Evolutionary conservation across 306 rosid species (phyloP).

Genomic region (Prunus mume): DNA sequence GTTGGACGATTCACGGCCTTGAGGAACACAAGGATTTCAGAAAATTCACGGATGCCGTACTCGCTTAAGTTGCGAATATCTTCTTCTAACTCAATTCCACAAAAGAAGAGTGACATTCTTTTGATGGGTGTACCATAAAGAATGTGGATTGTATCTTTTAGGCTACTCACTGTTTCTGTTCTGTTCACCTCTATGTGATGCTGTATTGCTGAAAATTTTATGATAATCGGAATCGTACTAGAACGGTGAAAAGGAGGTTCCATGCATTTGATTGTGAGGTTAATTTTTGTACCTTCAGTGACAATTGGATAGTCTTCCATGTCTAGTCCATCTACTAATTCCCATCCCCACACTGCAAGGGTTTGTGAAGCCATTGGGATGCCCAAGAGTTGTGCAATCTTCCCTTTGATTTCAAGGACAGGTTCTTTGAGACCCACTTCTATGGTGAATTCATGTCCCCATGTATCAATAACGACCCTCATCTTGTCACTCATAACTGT

Average conservation of each 20-base stretch:
- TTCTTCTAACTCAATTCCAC: slow-evolving; percentile 57
- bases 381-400: slow-evolving; percentile 64
- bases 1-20: slow-evolving; percentile 40
- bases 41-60: slow-evolving; percentile 53
- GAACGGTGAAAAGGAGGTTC: slow-evolving; percentile 19
- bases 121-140: slow-evolving; percentile 54
- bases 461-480: slow-evolving; percentile 44
- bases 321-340: slow-evolving; percentile 76
- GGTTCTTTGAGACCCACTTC: slow-evolving; percentile 61
- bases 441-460: slow-evolving; percentile 42
- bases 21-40: slow-evolving; percentile 58
- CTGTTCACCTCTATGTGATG: slow-evolving; percentile 58
- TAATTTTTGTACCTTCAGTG: slow-evolving; percentile 67
- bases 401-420: slow-evolving; percentile 59
- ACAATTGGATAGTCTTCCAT: slow-evolving; percentile 87
- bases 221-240: slow-evolving; percentile 44
- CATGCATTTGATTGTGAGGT: slow-evolving; percentile 51
- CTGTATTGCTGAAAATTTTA: slow-evolving; percentile 51
- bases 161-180: slow-evolving; percentile 66
- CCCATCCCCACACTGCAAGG: slow-evolving; percentile 71
- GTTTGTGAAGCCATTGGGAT: slow-evolving; percentile 58
- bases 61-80: slow-evolving; percentile 56
- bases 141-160: slow-evolving; percentile 75
- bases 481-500: slow-evolving; percentile 12
- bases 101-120: slow-evolving; percentile 58